A percentile compares a stretch with the other conserved stretches of the same genome.
Evolutionary conservation across 2,329 filamentous ascomycete genomes (phyloP).

Genomic region (Fusarium sp.): DNA sequence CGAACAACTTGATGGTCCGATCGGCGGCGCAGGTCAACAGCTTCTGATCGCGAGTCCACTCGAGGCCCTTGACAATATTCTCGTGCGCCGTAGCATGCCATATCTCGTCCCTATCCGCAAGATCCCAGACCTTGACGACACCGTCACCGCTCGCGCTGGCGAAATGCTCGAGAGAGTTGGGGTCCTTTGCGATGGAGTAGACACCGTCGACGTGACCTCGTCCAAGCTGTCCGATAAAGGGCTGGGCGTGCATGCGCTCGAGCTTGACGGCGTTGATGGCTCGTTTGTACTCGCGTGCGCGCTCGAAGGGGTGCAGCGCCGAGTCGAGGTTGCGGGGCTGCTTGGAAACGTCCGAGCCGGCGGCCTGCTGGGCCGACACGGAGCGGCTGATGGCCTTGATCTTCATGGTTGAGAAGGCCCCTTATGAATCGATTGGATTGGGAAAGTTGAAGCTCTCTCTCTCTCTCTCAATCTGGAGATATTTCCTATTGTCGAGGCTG

Average conservation of each 20-base stretch:
- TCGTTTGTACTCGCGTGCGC: conserved; percentile 78
- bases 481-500: conserved; percentile 27
- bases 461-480: background rate
- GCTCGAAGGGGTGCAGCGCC: conserved; percentile 89
- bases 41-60: conserved; percentile 88
- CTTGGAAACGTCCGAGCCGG: conserved; percentile 74
- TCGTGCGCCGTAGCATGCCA: conserved; percentile 89
- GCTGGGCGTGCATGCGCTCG: conserved; percentile 85
- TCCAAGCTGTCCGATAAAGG: conserved; percentile 87
- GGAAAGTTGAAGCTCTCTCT: background rate
- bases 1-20: conserved; percentile 88
- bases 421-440: background rate
- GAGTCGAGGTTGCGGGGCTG: conserved; percentile 82
- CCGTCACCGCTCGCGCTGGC: conserved; percentile 92
- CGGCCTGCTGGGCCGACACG: conserved; percentile 72
- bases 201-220: conserved; percentile 90
- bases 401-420: conserved; percentile 58
- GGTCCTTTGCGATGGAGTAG: conserved; percentile 85
- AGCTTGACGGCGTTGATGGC: conserved; percentile 85
- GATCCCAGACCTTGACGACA: conserved; percentile 91
- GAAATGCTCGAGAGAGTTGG: conserved; percentile 77
- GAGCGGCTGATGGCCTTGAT: conserved; percentile 77
- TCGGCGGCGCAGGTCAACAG: conserved; percentile 90
- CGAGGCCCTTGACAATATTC: conserved; percentile 91
- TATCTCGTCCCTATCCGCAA: conserved; percentile 77